Evolutionary conservation across 2,329 filamentous ascomycete genomes (phyloP), one percentile per base, ranked within the genome.

Genomic region (Verticillium nonalfalfae): DNA sequence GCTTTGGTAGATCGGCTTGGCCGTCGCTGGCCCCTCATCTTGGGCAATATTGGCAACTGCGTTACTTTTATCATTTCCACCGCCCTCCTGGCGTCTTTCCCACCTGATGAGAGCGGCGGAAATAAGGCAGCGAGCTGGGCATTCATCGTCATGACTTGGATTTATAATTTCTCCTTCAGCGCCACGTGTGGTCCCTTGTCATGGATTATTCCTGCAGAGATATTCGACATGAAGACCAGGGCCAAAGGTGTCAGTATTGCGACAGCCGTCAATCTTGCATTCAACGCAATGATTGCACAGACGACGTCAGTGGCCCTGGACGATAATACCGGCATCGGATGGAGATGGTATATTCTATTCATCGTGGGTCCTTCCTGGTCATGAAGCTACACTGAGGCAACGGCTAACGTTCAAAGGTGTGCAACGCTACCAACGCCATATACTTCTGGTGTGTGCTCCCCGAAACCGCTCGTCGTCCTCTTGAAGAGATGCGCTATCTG

Each of bases 151-250:
- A 81, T 85, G 67, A 93, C 90, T 1, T 93, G 90, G 90, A 71
- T 90, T 1, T 93, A 91, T 80, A 93, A 93, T 75, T 89, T 92
- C 76, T 88, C 81, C 52, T 93, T 91, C 79, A 88, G 82, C 3
- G 81, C 82, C 38, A 89, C 88, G 2, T 90, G 87, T 62, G 90
- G 90, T 26, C 89, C 90, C 0, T 75, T 92, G 1, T 75, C 72
- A 0, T 82, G 74, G 81, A 83, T 84, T 66, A 85, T 87, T 63
- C 85, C 84, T 0, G 86, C 89, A 58, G 89, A 91, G 70, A 88
- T 91, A 50, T 93, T 93, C 74, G 90, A 93, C 73, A 93, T 88
- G 2, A 84, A 87, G 64, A 93, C 89, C 0, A 83, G 90, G 45
- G 81, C 85, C 59, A 91, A 91, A 76, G 90, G 89, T 67, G 89